phyloP scores from a whole-genome alignment of 495 filamentous ascomycete genomes.

The Hypoxylon lenormandii region DNA sequence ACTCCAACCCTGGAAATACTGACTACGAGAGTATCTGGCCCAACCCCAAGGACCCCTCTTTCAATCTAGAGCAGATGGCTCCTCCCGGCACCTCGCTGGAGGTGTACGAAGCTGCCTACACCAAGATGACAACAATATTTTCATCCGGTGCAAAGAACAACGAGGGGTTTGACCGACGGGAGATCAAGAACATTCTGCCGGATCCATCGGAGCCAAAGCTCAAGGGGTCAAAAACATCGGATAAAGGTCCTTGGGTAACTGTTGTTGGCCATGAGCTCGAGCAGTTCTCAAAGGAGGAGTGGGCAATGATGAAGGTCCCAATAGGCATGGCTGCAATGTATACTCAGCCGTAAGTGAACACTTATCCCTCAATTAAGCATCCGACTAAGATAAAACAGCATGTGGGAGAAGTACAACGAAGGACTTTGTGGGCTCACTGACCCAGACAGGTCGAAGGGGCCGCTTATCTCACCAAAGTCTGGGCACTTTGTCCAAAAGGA shows the following conservation, averaged over 20 bases:
- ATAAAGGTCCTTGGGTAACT: slow-evolving; percentile 58
- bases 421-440: slow-evolving; percentile 59
- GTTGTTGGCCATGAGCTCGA: slow-evolving; percentile 63
- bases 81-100: slow-evolving; percentile 37
- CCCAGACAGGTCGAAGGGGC: slow-evolving; percentile 57
- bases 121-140: slow-evolving; percentile 53
- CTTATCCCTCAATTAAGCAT: slow-evolving; percentile 50
- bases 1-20: slow-evolving; percentile 36
- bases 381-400: slow-evolving; percentile 50
- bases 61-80: slow-evolving; percentile 31
- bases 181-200: slow-evolving; percentile 57
- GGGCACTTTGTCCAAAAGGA: slow-evolving; percentile 67
- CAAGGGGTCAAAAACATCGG: slow-evolving; percentile 45
- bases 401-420: slow-evolving; percentile 63
- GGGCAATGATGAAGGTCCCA: slow-evolving; percentile 46
- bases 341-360: slow-evolving; percentile 48
- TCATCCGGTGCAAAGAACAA: slow-evolving; percentile 57
- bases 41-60: slow-evolving; percentile 40
- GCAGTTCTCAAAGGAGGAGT: slow-evolving; percentile 58
- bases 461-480: slow-evolving; percentile 57
- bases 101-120: slow-evolving; percentile 36
- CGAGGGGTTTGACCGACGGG: slow-evolving; percentile 61
- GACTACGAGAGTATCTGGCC: slow-evolving; percentile 40
- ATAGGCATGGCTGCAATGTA: slow-evolving; percentile 38
- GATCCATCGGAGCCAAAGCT: slow-evolving; percentile 40